Percentiles rank a stretch among this genome's conserved stretches.
phyloP scores from a whole-genome alignment of 176 grass and related monocot genomes.

The Eragrostis nindensis region DNA sequence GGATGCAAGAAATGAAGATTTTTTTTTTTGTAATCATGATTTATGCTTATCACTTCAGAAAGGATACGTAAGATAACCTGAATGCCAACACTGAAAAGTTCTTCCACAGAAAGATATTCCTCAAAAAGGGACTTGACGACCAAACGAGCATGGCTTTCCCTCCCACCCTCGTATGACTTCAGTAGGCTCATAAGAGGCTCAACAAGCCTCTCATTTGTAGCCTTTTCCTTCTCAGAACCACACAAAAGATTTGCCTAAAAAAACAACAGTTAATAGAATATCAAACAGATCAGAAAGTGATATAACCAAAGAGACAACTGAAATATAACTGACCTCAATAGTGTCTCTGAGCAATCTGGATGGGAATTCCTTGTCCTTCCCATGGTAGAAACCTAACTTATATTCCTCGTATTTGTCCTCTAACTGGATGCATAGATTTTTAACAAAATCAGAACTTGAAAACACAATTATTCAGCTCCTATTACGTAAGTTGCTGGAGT shows the following conservation, averaged over 20 bases:
- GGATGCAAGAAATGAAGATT: neutral
- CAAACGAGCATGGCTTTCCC: conserved; percentile 86
- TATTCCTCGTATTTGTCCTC: conserved; percentile 78
- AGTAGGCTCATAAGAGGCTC: conserved; percentile 80
- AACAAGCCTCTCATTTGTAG: conserved; percentile 85
- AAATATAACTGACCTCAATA: conserved; percentile 63
- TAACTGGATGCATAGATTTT: conserved; percentile 62
- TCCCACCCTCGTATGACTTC: conserved; percentile 93
- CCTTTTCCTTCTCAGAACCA: conserved; percentile 75
- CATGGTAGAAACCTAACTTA: conserved; percentile 50
- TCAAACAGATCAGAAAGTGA: conserved; percentile 13
- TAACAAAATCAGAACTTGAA: conserved; percentile 24
- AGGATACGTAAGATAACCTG: conserved; percentile 54
- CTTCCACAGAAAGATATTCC: conserved; percentile 86
- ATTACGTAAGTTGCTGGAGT: neutral
- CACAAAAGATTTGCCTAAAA: conserved; percentile 72
- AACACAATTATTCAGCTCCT: neutral
- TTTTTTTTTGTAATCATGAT: conserved; percentile 12
- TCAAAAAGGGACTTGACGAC: conserved; percentile 90
- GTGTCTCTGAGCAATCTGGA: conserved; percentile 67
- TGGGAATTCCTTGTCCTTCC: conserved; percentile 75
- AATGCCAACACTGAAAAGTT: conserved; percentile 91
- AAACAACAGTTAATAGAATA: conserved; percentile 40
- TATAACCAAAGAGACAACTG: conserved; percentile 3
- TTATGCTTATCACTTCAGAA: conserved; percentile 2